phyloP scores from a whole-genome alignment of 352 stramenopile genomes.

The Globisporangium uncinulatum region DNA sequence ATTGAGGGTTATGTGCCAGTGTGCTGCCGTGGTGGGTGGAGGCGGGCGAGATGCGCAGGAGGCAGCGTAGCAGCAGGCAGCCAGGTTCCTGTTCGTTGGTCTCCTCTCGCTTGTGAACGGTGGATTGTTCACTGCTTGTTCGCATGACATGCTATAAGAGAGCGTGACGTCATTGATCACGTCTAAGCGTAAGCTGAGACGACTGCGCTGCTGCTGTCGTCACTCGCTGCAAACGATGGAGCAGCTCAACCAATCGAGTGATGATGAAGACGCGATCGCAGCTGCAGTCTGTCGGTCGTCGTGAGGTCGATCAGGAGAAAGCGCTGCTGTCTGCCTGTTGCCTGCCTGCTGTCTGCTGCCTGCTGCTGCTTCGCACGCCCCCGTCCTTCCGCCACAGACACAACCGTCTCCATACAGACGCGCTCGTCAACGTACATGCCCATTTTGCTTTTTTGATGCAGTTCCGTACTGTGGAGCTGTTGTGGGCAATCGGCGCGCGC shows the following conservation, averaged over 20 bases:
- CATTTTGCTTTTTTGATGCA: conserved; percentile 82
- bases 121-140: no score
- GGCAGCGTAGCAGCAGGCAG: no score
- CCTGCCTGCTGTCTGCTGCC: background rate
- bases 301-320: no score
- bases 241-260: background rate
- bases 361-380: background rate
- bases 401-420: background rate
- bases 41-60: no score
- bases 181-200: background rate
- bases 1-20: background rate
- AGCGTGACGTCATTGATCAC: no score
- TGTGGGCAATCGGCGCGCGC: conserved; percentile 11
- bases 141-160: no score
- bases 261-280: background rate
- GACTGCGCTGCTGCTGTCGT: background rate
- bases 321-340: background rate
- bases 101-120: no score
- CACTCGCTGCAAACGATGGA: background rate
- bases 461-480: conserved; percentile 69
- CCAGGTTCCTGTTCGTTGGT: no score
- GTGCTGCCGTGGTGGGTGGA: no score
- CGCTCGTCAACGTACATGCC: conserved; percentile 69
- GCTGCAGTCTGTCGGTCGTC: background rate
- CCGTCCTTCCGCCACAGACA: background rate